These are phyloP conservation scores for Euphorbia pulcherrima DNA, from an alignment of 345 rosid species.

Conservation along the genomic window DNA sequence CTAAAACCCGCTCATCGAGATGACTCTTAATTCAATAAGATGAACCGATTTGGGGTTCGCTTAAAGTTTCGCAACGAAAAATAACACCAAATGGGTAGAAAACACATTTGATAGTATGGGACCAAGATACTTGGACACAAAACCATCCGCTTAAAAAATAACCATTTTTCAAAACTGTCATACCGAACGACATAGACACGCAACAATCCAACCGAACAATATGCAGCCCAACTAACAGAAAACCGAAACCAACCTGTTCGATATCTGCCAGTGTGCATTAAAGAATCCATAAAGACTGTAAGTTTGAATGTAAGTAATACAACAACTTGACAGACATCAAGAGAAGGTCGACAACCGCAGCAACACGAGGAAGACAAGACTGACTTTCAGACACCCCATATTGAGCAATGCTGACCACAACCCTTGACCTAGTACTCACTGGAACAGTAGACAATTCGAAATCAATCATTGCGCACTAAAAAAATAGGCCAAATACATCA, in stretches of 20 bases:
- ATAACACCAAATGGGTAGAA: neutral
- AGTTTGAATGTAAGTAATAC: slow-evolving; percentile 40
- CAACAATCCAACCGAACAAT: slow-evolving; percentile 25
- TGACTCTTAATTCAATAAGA: too few species aligned
- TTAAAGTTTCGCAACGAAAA: neutral
- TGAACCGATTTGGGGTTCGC: neutral
- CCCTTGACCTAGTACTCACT: slow-evolving; percentile 99
- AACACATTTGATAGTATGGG: slow-evolving; percentile 14
- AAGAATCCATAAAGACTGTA: slow-evolving; percentile 48
- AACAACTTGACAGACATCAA: slow-evolving; percentile 56
- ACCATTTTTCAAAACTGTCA: slow-evolving; percentile 11
- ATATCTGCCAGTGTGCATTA: slow-evolving; percentile 39
- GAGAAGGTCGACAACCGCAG: slow-evolving; percentile 71
- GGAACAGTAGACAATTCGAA: slow-evolving; percentile 88
- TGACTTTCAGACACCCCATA: slow-evolving; percentile 90
- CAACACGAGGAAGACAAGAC: slow-evolving; percentile 93
- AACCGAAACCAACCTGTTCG: slow-evolving; percentile 47
- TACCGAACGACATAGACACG: slow-evolving; percentile 15
- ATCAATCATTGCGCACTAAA: slow-evolving; percentile 61
- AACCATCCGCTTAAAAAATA: too few species aligned
- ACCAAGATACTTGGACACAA: too few species aligned
- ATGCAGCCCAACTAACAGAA: slow-evolving; percentile 38
- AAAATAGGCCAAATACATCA: too few species aligned
- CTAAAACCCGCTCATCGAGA: too few species aligned
- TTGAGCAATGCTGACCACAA: slow-evolving; percentile 87